Percentiles rank a stretch among this genome's conserved stretches.
Conservation (phyloP, 2,329 filamentous ascomycete species). For the Decorospora gaudefroyi region DNA sequence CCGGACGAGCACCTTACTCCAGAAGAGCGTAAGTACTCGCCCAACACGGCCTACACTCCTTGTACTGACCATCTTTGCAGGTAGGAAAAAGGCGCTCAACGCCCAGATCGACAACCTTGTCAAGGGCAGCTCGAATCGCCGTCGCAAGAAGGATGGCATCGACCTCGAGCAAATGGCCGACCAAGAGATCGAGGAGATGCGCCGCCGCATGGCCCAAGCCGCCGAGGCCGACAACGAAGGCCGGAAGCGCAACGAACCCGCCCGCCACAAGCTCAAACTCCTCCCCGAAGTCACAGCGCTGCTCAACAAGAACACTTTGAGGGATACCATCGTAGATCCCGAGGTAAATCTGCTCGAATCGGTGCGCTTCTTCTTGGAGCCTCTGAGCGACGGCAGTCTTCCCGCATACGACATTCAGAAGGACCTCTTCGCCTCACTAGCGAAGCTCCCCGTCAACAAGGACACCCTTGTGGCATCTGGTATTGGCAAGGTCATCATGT, state of each 20-base stretch:
- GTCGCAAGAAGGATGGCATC: slow-evolving; percentile 83
- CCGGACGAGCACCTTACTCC: slow-evolving; percentile 80
- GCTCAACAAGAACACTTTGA: slow-evolving; percentile 86
- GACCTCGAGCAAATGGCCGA: slow-evolving; percentile 91
- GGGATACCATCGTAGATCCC: slow-evolving; percentile 83
- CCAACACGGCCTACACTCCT: neutral
- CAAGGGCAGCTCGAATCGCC: slow-evolving; percentile 76
- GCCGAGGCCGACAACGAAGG: slow-evolving; percentile 85
- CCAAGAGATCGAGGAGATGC: slow-evolving; percentile 84
- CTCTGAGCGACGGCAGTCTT: slow-evolving; percentile 88
- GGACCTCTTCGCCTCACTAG: slow-evolving; percentile 82
- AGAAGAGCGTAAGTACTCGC: slow-evolving; percentile 70
- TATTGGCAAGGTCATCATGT: slow-evolving; percentile 93
- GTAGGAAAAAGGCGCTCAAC: slow-evolving; percentile 79
- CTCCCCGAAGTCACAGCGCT: slow-evolving; percentile 87
- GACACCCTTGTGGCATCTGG: slow-evolving; percentile 87
- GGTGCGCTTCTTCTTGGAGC: slow-evolving; percentile 96
- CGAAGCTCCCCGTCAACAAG: slow-evolving; percentile 83
- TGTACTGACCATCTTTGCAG: slow-evolving; percentile 45
- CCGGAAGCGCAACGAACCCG: slow-evolving; percentile 77
- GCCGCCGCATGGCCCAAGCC: slow-evolving; percentile 85
- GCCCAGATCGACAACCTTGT: slow-evolving; percentile 85
- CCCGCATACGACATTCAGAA: slow-evolving; percentile 98
- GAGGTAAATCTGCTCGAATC: slow-evolving; percentile 94
- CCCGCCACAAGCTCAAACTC: slow-evolving; percentile 90